Percentiles rank a stretch among this genome's conserved stretches.
Evolutionary conservation across 768 basidiomycete genomes (phyloP).

Genomic region (Gyrodon lividus): DNA sequence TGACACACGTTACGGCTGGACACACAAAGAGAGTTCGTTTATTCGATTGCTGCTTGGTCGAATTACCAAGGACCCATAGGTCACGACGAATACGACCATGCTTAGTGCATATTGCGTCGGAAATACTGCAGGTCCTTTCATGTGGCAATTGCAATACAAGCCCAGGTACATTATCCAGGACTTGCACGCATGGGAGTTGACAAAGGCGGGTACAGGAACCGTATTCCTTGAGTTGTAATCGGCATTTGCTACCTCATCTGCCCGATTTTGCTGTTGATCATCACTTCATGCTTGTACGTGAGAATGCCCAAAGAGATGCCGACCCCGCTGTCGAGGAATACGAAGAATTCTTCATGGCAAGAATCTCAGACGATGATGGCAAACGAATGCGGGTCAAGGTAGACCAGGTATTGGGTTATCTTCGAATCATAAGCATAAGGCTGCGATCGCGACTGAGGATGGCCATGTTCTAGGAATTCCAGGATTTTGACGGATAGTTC

Average conservation of each 20-base stretch:
- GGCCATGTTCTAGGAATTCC: slow-evolving; percentile 49
- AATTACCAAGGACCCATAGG: slow-evolving; percentile 5
- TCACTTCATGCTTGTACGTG: slow-evolving; percentile 52
- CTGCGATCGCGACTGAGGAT: background rate
- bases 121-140: slow-evolving; percentile 71
- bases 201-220: slow-evolving; percentile 46
- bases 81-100: slow-evolving; percentile 63
- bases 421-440: background rate
- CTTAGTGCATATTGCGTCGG: slow-evolving; percentile 67
- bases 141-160: slow-evolving; percentile 70
- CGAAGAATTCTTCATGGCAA: slow-evolving; percentile 63
- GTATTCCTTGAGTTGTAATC: slow-evolving; percentile 76
- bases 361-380: slow-evolving; percentile 49
- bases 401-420: slow-evolving; percentile 50
- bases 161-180: slow-evolving; percentile 46
- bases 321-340: slow-evolving; percentile 53
- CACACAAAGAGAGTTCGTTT: slow-evolving; percentile 69
- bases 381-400: slow-evolving; percentile 53
- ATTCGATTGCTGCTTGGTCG: background rate
- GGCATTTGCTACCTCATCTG: slow-evolving; percentile 59
- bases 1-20: slow-evolving; percentile 62
- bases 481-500: slow-evolving; percentile 76
- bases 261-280: slow-evolving; percentile 45
- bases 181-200: slow-evolving; percentile 15
- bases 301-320: slow-evolving; percentile 64